phyloP scores from a whole-genome alignment of 805 yeast species.

The Ogataea thermomethanolica region DNA sequence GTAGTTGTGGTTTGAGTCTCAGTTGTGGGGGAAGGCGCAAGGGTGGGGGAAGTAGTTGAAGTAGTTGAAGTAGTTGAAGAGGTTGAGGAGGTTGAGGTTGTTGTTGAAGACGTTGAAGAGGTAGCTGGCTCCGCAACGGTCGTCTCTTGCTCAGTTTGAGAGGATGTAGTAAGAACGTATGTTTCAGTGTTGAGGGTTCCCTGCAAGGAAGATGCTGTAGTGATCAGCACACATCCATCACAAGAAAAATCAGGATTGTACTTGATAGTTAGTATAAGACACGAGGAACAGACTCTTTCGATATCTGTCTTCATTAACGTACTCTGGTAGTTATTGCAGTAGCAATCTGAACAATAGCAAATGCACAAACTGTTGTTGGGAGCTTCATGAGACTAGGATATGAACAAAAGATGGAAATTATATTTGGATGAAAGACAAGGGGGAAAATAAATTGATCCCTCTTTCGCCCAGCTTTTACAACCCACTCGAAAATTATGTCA shows the following conservation, averaged over 20 bases:
- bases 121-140: constrained; percentile 7
- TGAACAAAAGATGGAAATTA: no score
- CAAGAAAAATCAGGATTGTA: constrained; percentile 24
- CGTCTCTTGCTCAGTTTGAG: neutral
- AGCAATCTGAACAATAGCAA: constrained; percentile 1
- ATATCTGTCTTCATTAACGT: constrained; percentile 1
- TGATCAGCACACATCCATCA: constrained; percentile 27
- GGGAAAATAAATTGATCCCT: constrained; percentile 1
- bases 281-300: neutral
- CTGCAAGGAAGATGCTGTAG: constrained; percentile 24
- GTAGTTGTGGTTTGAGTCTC: constrained; percentile 8
- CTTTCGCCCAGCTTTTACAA: neutral
- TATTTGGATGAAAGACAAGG: neutral
- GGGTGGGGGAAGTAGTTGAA: constrained; percentile 1
- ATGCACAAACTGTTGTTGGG: neutral
- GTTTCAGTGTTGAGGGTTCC: constrained; percentile 27
- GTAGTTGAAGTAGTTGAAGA: constrained; percentile 7
- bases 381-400: constrained; percentile 1
- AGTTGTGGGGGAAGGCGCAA: constrained; percentile 7
- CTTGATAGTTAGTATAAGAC: neutral
- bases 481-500: neutral
- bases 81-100: constrained; percentile 10
- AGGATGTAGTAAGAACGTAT: neutral
- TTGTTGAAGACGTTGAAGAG: constrained; percentile 5
- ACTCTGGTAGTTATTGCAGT: constrained; percentile 16